Evolutionary conservation across 352 stramenopile genomes (phyloP).

Genomic region (Albugo laibachii): DNA sequence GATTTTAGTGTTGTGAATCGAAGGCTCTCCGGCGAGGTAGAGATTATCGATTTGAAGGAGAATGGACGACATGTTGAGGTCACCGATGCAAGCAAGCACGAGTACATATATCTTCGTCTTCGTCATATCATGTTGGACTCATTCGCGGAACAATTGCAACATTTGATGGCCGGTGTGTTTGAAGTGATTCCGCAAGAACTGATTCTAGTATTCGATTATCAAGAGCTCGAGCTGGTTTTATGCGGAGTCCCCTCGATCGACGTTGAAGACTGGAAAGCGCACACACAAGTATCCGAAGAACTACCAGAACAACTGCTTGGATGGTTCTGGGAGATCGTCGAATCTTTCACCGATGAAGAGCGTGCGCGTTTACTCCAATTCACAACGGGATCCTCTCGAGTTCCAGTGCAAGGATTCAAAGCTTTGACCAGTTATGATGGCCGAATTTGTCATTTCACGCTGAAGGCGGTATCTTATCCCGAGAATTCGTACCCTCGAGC

Average conservation of each 20-base stretch:
- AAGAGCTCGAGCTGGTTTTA: constrained; percentile 65
- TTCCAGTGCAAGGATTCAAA: constrained; percentile 47
- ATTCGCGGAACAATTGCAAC: constrained; percentile 86
- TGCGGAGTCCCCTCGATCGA: constrained; percentile 67
- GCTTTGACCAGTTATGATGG: constrained; percentile 36
- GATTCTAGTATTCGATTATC: constrained; percentile 68
- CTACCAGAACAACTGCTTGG: constrained; percentile 39
- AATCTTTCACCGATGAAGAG: constrained; percentile 30
- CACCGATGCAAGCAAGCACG: constrained; percentile 94
- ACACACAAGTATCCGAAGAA: constrained; percentile 79
- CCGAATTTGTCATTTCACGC: constrained; percentile 33
- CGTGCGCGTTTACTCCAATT: constrained; percentile 30
- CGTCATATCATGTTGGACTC: constrained; percentile 92
- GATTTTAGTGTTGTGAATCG: constrained; percentile 72
- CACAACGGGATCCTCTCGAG: constrained; percentile 28
- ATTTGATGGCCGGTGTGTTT: constrained; percentile 87
- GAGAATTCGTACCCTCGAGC: constrained; percentile 29
- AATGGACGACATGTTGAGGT: constrained; percentile 65
- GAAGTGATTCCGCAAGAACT: constrained; percentile 88
- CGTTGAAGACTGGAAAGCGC: constrained; percentile 59
- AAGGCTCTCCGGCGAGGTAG: constrained; percentile 50
- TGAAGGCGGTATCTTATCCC: constrained; percentile 33
- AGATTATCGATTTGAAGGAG: constrained; percentile 69
- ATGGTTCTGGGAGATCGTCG: constrained; percentile 57
- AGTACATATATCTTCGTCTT: constrained; percentile 91